These are phyloP conservation scores for Marasmius oreades DNA, from an alignment of 1,284 basidiomycete genomes.

Conservation along the genomic window DNA sequence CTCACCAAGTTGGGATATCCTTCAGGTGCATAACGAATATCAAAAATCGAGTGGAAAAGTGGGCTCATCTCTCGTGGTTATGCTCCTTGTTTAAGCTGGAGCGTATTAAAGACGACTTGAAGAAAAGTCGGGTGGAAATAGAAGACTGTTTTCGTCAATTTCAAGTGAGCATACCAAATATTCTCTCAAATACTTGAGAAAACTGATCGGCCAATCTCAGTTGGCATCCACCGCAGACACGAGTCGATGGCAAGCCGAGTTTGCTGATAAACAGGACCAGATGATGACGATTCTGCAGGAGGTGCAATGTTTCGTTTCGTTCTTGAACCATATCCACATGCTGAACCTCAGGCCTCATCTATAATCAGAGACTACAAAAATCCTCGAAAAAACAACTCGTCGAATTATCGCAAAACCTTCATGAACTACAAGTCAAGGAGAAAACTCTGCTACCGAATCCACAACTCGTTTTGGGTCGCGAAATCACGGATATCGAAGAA, in stretches of 20 bases:
- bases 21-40: background rate
- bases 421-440: slow-evolving; percentile 38
- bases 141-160: slow-evolving; percentile 10
- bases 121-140: background rate
- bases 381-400: slow-evolving; percentile 6
- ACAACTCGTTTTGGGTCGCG: slow-evolving; percentile 44
- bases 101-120: background rate
- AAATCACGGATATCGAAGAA: slow-evolving; percentile 42
- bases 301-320: too few relatives aligned
- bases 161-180: slow-evolving; percentile 15
- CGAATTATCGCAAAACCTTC: slow-evolving; percentile 43
- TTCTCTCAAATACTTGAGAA: background rate
- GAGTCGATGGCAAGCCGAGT: slow-evolving; percentile 42
- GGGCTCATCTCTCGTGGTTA: background rate
- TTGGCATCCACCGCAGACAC: slow-evolving; percentile 40
- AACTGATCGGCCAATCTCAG: slow-evolving; percentile 22
- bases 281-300: slow-evolving; percentile 36
- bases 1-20: too few relatives aligned
- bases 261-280: slow-evolving; percentile 30
- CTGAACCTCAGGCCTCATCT: too few relatives aligned
- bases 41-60: background rate
- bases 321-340: too few relatives aligned
- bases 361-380: too few relatives aligned
- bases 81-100: background rate
- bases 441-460: slow-evolving; percentile 43